Evolutionary conservation across 106 monocot species (phyloP).

Genomic region (Cymbidium sinense): DNA sequence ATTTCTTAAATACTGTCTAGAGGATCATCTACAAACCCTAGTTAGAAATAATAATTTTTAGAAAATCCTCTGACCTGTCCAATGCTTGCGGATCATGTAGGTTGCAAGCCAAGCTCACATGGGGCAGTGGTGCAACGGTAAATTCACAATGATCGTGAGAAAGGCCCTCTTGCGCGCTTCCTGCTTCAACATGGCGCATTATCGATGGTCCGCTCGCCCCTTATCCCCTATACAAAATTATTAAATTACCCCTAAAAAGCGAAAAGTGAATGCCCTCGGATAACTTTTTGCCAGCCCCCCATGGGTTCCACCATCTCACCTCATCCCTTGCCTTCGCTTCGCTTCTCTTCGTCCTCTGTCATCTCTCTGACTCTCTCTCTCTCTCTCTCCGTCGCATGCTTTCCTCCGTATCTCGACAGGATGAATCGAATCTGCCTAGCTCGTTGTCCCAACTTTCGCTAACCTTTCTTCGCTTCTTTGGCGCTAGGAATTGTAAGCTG

Average conservation of each 20-base stretch:
- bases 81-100: too few relatives aligned
- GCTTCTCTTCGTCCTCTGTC: not conserved
- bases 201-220: not conserved
- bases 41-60: too few relatives aligned
- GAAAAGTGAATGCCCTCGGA: not conserved
- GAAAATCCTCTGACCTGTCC: too few relatives aligned
- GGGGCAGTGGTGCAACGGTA: too few relatives aligned
- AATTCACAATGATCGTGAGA: too few relatives aligned
- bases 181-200: not conserved
- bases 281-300: not conserved
- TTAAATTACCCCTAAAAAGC: constrained; percentile 2
- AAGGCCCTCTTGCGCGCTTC: too few relatives aligned
- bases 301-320: constrained; percentile 7
- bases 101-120: too few relatives aligned
- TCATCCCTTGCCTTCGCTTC: not conserved
- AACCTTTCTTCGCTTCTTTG: not conserved
- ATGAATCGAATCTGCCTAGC: too few relatives aligned
- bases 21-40: too few relatives aligned
- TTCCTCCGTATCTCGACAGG: not conserved
- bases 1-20: too few relatives aligned
- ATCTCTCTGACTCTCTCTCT: constrained; percentile 4
- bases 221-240: not conserved
- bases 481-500: not conserved
- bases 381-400: not conserved
- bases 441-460: not conserved